Conservation (phyloP, 192 early-diverging fungal genomes). For the Backusella macrospora region DNA sequence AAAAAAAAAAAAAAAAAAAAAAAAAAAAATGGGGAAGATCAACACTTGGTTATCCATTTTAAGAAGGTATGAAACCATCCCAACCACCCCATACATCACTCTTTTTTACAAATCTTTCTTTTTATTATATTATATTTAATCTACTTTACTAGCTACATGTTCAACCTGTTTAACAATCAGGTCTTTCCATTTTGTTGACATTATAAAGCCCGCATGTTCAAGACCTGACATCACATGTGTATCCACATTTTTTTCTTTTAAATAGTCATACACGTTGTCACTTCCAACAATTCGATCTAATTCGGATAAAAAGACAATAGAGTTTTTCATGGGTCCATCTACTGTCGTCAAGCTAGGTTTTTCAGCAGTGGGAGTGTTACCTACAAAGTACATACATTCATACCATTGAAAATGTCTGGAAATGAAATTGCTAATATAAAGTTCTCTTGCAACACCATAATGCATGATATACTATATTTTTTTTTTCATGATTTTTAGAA, state of each 20-base stretch:
- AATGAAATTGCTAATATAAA: conserved; percentile 65
- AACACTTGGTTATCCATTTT: background rate
- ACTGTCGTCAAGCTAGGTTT: background rate
- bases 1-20: no score
- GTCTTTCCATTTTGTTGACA: conserved; percentile 32
- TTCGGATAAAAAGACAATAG: conserved; percentile 49
- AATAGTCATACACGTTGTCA: conserved; percentile 39
- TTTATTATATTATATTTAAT: conserved; percentile 9
- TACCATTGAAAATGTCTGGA: conserved; percentile 56
- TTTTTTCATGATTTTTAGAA: no score
- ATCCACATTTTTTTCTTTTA: conserved; percentile 42
- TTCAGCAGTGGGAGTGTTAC: background rate
- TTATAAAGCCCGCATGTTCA: conserved; percentile 50
- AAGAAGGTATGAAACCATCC: background rate
- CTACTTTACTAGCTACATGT: conserved; percentile 18
- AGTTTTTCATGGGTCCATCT: conserved; percentile 16
- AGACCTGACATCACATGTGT: conserved; percentile 45
- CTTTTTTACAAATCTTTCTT: no score
- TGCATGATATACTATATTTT: conserved; percentile 59
- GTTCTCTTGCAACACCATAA: conserved; percentile 61
- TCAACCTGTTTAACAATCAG: conserved; percentile 25
- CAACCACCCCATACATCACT: no score
- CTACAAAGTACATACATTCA: conserved; percentile 44
- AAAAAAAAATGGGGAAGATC: conserved; percentile 5
- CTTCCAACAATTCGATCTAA: conserved; percentile 48